These are phyloP conservation scores for Wilcoxina mikolae DNA, from an alignment of 495 filamentous ascomycete genomes.

Conservation along the genomic window DNA sequence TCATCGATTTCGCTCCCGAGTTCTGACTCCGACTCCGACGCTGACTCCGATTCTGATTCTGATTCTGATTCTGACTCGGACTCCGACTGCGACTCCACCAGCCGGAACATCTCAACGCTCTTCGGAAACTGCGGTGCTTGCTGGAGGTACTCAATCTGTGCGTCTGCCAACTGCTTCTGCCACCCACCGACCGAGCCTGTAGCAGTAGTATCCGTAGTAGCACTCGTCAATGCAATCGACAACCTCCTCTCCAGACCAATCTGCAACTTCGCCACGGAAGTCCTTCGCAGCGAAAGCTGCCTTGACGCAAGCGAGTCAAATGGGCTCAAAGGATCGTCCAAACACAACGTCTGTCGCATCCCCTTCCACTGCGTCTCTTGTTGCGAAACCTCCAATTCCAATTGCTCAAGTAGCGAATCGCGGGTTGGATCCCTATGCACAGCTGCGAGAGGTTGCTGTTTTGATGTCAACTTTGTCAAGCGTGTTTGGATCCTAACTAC, in stretches of 20 bases:
- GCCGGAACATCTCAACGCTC: neutral
- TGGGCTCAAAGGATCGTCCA: neutral
- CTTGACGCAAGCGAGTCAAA: neutral
- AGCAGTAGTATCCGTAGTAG: neutral
- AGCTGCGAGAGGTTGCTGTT: neutral
- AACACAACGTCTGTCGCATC: constrained; percentile 8
- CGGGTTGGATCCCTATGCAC: neutral
- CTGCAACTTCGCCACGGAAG: constrained; percentile 13
- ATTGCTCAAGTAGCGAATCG: constrained; percentile 16
- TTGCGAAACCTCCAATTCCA: constrained; percentile 18
- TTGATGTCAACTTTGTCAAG: constrained; percentile 12
- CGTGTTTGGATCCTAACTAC: constrained; percentile 15
- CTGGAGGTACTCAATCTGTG: constrained; percentile 16
- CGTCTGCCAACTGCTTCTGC: neutral
- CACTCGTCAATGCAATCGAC: neutral
- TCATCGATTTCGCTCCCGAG: too few species aligned
- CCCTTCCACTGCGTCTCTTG: constrained; percentile 23
- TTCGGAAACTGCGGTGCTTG: neutral
- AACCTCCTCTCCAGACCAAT: constrained; percentile 7
- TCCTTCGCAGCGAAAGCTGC: neutral
- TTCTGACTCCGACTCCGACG: neutral
- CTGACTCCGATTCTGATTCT: neutral
- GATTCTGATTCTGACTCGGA: neutral
- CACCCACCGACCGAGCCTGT: neutral
- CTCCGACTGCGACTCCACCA: neutral